phyloP scores from a whole-genome alignment of 495 filamentous ascomycete genomes.

The Letharia columbiana region DNA sequence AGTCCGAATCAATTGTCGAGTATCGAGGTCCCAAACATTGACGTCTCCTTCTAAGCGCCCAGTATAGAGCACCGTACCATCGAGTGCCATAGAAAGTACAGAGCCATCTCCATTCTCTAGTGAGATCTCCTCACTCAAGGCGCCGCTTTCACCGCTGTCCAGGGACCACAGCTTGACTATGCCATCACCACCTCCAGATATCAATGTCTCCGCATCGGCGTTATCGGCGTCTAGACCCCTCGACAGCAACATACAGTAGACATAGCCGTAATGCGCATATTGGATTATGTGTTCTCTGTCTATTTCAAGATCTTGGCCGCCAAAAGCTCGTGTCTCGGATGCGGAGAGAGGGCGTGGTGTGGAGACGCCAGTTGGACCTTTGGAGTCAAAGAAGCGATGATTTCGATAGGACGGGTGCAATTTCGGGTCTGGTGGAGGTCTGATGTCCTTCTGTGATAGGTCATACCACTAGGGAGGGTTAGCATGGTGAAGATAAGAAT shows the following conservation, averaged over 20 bases:
- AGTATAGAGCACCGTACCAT: conserved; percentile 83
- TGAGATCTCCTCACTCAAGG: conserved; percentile 49
- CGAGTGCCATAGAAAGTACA: conserved; percentile 72
- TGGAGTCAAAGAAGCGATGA: conserved; percentile 91
- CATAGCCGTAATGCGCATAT: conserved; percentile 90
- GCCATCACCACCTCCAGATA: conserved; percentile 91
- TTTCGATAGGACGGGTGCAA: conserved; percentile 73
- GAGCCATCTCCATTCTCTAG: conserved; percentile 75
- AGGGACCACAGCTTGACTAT: conserved; percentile 85
- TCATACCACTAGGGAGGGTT: conserved; percentile 49
- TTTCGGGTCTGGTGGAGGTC: conserved; percentile 51
- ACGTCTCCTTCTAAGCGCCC: conserved; percentile 84
- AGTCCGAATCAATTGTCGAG: conserved; percentile 76
- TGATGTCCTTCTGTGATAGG: conserved; percentile 44
- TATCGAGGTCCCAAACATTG: conserved; percentile 95
- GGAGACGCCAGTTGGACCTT: conserved; percentile 68
- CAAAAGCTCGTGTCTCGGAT: conserved; percentile 31
- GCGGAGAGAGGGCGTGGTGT: conserved; percentile 50
- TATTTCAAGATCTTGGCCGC: conserved; percentile 68
- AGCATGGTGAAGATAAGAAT: conserved; percentile 33
- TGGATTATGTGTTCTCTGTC: conserved; percentile 71
- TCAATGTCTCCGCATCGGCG: conserved; percentile 63
- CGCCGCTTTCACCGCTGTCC: conserved; percentile 41
- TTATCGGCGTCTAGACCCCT: conserved; percentile 54
- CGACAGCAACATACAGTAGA: conserved; percentile 87